Evolutionary conservation across 805 yeast species (phyloP).

Genomic region (Maudiozyma bulderi): DNA sequence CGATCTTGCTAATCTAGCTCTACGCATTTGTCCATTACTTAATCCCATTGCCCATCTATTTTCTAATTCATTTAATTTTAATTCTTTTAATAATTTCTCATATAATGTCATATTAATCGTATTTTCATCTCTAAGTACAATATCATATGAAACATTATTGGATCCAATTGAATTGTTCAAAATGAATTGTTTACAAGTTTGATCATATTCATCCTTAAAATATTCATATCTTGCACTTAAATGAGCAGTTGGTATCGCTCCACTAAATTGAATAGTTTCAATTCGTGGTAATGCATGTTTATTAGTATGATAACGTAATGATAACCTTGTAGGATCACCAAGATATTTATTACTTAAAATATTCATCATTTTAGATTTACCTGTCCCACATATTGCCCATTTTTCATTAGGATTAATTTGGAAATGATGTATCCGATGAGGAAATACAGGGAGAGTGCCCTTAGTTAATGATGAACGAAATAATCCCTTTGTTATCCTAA

Average conservation of each 20-base stretch:
- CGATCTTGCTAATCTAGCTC: constrained; percentile 79
- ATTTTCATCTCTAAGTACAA: constrained; percentile 18
- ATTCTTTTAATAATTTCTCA: constrained; percentile 35
- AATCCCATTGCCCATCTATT: constrained; percentile 76
- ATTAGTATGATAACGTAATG: constrained; percentile 6
- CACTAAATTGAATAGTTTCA: constrained; percentile 37
- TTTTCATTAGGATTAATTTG: constrained; percentile 27
- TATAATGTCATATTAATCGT: constrained; percentile 31
- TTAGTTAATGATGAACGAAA: constrained; percentile 31
- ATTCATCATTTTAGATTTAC: constrained; percentile 22
- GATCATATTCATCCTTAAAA: constrained; percentile 77
- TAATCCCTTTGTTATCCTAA: constrained; percentile 24
- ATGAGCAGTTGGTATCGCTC: constrained; percentile 51
- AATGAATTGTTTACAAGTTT: constrained; percentile 51
- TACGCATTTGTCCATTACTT: constrained; percentile 87
- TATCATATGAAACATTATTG: constrained; percentile 34
- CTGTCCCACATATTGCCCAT: constrained; percentile 35
- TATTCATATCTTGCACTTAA: constrained; percentile 84
- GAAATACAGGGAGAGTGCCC: constrained; percentile 26
- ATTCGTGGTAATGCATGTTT: constrained; percentile 4
- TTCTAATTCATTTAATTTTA: constrained; percentile 48
- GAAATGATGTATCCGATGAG: constrained; percentile 13
- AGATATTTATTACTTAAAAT: constrained; percentile 20
- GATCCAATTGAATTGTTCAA: constrained; percentile 39
- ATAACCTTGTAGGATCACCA: constrained; percentile 20